These are phyloP conservation scores for Ulmus americana DNA, from an alignment of 331 rosid genomes.

Conservation along the genomic window DNA sequence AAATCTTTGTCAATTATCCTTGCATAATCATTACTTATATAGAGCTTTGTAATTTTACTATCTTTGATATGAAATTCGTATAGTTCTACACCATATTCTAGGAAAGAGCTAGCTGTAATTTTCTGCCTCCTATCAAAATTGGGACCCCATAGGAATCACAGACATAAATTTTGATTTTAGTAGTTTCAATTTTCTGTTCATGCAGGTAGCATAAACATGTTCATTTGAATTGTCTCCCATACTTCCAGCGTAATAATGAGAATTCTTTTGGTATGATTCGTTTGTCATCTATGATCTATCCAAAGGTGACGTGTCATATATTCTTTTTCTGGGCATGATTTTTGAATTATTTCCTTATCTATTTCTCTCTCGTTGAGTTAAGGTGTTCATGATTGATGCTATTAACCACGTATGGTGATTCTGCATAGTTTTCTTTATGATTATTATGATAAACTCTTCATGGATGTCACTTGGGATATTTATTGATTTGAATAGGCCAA, in stretches of 20 bases:
- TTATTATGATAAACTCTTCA: no score
- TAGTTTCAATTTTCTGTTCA: slow-evolving; percentile 7
- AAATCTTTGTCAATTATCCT: neutral
- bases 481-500: no score
- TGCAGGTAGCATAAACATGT: slow-evolving; percentile 28
- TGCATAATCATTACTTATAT: neutral
- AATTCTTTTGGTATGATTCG: slow-evolving; percentile 8
- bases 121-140: no score
- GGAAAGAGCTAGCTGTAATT: no score
- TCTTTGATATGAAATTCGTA: neutral
- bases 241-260: neutral
- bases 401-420: no score
- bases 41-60: neutral
- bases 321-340: neutral
- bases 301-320: slow-evolving; percentile 5
- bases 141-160: no score
- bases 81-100: neutral
- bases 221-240: slow-evolving; percentile 6
- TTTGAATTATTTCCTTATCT: no score
- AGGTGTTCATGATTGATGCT: no score
- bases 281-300: neutral
- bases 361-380: no score
- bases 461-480: no score
- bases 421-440: no score
- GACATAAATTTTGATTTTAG: neutral